Evolutionary conservation across 352 stramenopile species (phyloP).

Genomic region (Globisporangium cystogenes): DNA sequence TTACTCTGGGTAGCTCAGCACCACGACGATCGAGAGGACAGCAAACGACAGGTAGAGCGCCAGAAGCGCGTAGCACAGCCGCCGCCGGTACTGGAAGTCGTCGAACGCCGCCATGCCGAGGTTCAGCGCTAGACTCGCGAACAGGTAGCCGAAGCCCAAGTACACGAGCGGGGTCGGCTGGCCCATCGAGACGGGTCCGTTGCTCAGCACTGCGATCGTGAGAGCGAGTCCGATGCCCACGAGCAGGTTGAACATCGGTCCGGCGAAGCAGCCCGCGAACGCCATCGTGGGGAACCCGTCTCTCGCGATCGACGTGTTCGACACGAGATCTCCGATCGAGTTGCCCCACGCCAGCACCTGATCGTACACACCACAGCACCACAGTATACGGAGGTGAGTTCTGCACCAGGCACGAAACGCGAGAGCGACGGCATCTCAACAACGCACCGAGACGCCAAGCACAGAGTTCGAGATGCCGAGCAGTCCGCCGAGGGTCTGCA

Average conservation of each 20-base stretch:
- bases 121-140: conserved; percentile 65
- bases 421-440: neutral
- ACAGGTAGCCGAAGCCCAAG: conserved; percentile 60
- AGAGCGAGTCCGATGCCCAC: conserved; percentile 63
- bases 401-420: neutral
- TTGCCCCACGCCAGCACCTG: conserved; percentile 79
- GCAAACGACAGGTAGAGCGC: conserved; percentile 60
- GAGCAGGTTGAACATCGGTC: conserved; percentile 78
- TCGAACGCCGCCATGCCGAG: conserved; percentile 44
- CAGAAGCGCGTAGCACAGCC: conserved; percentile 57
- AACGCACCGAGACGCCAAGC: conserved; percentile 66
- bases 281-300: conserved; percentile 82
- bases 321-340: conserved; percentile 73
- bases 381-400: neutral
- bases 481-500: conserved; percentile 66
- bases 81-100: conserved; percentile 49
- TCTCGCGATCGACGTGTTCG: conserved; percentile 71
- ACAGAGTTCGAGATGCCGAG: conserved; percentile 77
- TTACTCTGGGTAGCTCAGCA: conserved; percentile 15
- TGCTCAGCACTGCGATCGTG: conserved; percentile 49
- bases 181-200: conserved; percentile 49
- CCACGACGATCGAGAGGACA: conserved; percentile 54
- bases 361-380: neutral
- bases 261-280: conserved; percentile 77
- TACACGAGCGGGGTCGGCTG: conserved; percentile 54